phyloP scores from a whole-genome alignment of 495 filamentous ascomycete species.

The Neurospora intermedia region DNA sequence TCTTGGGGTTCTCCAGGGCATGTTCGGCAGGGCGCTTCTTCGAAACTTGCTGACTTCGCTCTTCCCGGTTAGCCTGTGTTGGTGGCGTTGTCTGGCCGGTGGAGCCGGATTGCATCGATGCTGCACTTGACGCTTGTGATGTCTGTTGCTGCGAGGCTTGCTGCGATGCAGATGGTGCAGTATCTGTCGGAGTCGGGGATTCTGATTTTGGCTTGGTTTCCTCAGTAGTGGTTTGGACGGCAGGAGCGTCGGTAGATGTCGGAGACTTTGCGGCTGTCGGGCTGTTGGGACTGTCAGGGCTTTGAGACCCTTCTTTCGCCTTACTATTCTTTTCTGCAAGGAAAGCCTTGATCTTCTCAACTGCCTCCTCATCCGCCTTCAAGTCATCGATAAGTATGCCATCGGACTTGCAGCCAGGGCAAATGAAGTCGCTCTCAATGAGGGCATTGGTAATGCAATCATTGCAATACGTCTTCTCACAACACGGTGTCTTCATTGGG shows the following conservation, averaged over 20 bases:
- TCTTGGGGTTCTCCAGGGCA: constrained; percentile 51
- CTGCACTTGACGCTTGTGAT: background rate
- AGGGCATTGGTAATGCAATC: constrained; percentile 97
- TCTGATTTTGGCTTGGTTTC: constrained; percentile 22
- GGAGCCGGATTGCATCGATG: background rate
- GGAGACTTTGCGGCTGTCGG: constrained; percentile 19
- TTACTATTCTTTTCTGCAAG: constrained; percentile 58
- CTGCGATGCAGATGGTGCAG: constrained; percentile 6
- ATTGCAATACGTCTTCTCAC: constrained; percentile 93
- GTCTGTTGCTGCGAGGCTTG: constrained; percentile 15
- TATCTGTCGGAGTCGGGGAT: constrained; percentile 23
- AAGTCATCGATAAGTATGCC: constrained; percentile 91
- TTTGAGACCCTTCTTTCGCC: constrained; percentile 33
- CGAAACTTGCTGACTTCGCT: constrained; percentile 21
- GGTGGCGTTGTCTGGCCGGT: constrained; percentile 2
- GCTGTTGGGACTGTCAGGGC: constrained; percentile 16
- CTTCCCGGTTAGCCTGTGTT: background rate
- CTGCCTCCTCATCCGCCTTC: constrained; percentile 63
- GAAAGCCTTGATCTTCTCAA: constrained; percentile 67
- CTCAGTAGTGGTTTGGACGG: constrained; percentile 11
- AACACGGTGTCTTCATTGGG: constrained; percentile 97
- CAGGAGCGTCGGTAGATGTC: constrained; percentile 11
- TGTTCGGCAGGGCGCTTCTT: constrained; percentile 82
- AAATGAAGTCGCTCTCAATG: constrained; percentile 94
- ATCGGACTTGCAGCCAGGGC: constrained; percentile 80